phyloP scores from a whole-genome alignment of 441 rosid species.

The Jatropha multifida region DNA sequence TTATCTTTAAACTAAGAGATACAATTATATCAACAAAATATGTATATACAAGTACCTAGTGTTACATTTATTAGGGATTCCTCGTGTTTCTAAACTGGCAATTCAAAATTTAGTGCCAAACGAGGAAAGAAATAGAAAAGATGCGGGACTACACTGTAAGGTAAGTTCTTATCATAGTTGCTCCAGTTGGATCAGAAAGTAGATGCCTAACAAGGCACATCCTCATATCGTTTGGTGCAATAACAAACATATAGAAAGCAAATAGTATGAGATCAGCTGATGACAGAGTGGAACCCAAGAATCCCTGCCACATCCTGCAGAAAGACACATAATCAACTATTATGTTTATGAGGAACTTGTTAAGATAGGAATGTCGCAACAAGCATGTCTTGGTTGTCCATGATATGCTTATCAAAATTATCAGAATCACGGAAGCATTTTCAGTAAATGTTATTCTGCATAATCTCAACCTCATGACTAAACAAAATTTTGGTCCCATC shows the following conservation, averaged over 20 bases:
- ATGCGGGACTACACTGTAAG: constrained; percentile 44
- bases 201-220: constrained; percentile 77
- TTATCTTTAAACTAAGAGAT: background rate
- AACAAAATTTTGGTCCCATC: too few species aligned
- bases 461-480: background rate
- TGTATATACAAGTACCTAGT: constrained; percentile 20
- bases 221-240: constrained; percentile 79
- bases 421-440: background rate
- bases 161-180: constrained; percentile 85
- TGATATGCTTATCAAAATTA: background rate
- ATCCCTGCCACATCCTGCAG: constrained; percentile 95
- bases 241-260: constrained; percentile 78
- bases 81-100: constrained; percentile 18
- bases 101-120: constrained; percentile 23
- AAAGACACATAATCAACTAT: constrained; percentile 3
- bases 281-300: constrained; percentile 83
- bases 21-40: constrained; percentile 9
- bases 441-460: background rate
- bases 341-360: background rate
- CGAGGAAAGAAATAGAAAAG: constrained; percentile 12
- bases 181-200: constrained; percentile 88
- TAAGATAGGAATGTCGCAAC: background rate
- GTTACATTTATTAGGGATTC: constrained; percentile 14
- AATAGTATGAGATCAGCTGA: constrained; percentile 74
- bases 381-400: background rate